These are phyloP conservation scores for Cercospora sp. DNA, from an alignment of 2,329 filamentous ascomycete genomes.

Conservation along the genomic window DNA sequence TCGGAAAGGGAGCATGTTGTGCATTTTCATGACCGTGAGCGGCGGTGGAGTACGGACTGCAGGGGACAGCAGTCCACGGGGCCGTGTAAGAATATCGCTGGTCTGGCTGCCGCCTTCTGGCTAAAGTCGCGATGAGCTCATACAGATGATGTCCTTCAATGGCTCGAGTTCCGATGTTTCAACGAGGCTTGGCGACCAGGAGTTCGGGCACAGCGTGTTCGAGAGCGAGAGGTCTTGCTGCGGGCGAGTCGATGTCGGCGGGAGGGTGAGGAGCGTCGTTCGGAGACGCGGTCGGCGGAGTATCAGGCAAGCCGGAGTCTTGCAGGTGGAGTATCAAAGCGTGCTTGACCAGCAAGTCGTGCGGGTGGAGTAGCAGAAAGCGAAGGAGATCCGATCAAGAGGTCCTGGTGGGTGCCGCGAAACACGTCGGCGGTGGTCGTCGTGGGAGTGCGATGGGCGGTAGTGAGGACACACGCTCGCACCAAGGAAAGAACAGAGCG, in stretches of 20 bases:
- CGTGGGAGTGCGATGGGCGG: not conserved
- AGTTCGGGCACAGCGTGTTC: conserved; percentile 3
- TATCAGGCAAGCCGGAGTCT: conserved; percentile 13
- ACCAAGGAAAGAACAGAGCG: conserved; percentile 13
- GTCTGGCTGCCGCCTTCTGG: conserved; percentile 19
- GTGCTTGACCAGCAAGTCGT: conserved; percentile 27
- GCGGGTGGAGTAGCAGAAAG: conserved; percentile 10
- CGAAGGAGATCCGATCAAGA: conserved; percentile 1
- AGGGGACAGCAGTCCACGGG: not conserved
- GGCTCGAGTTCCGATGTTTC: conserved; percentile 13
- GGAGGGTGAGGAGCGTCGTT: not conserved
- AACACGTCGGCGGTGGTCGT: not conserved
- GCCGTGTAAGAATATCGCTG: conserved; percentile 17
- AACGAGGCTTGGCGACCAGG: conserved; percentile 19
- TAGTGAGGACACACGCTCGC: conserved; percentile 2
- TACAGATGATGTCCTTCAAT: conserved; percentile 14
- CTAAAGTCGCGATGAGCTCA: conserved; percentile 14
- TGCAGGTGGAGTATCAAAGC: not conserved
- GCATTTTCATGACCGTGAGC: conserved; percentile 20
- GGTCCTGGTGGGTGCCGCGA: not conserved
- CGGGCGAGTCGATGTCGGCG: not conserved
- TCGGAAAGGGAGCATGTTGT: conserved; percentile 35
- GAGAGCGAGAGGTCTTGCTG: not conserved
- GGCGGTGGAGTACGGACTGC: not conserved
- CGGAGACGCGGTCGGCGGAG: not conserved